Evolutionary conservation across 2,329 filamentous ascomycete genomes (phyloP).

Genomic region (Coniochaeta hoffmannii): DNA sequence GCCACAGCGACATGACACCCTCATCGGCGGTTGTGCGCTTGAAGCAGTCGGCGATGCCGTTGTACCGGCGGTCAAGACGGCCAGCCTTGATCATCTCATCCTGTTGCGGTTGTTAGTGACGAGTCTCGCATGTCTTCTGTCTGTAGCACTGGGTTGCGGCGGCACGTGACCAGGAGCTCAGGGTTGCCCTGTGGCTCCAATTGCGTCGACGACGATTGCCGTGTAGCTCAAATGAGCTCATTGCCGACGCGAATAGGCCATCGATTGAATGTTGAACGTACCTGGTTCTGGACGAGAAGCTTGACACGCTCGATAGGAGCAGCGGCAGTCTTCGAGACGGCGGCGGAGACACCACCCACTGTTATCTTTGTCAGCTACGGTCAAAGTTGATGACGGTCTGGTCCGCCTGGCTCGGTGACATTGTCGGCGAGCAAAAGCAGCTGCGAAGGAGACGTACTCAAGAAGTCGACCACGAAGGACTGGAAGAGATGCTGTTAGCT

Average conservation of each 20-base stretch:
- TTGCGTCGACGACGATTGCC: neutral
- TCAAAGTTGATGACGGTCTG: too few species aligned
- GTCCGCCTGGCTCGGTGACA: constrained; percentile 8
- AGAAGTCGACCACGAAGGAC: constrained; percentile 96
- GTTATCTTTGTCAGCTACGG: constrained; percentile 14
- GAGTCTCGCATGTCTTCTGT: too few species aligned
- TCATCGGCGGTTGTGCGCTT: constrained; percentile 80
- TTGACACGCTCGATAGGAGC: constrained; percentile 99
- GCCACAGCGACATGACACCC: constrained; percentile 93
- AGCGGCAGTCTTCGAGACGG: constrained; percentile 99
- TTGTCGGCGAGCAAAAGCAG: neutral
- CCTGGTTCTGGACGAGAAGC: constrained; percentile 99
- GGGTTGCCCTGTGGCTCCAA: neutral
- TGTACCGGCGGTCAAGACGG: constrained; percentile 97
- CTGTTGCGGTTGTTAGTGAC: constrained; percentile 42
- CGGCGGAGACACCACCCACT: constrained; percentile 99
- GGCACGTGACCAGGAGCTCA: neutral
- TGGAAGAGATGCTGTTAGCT: constrained; percentile 36
- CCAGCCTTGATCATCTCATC: constrained; percentile 99
- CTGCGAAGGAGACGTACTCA: constrained; percentile 68
- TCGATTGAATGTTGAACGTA: too few species aligned
- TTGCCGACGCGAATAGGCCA: too few species aligned
- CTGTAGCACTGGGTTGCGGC: neutral
- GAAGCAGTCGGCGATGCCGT: constrained; percentile 94
- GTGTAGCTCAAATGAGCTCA: neutral